A percentile compares a stretch with the other conserved stretches of the same genome.
These are phyloP conservation scores for Plectosphaerella plurivora DNA, from an alignment of 2,329 filamentous ascomycete species.

Conservation along the genomic window DNA sequence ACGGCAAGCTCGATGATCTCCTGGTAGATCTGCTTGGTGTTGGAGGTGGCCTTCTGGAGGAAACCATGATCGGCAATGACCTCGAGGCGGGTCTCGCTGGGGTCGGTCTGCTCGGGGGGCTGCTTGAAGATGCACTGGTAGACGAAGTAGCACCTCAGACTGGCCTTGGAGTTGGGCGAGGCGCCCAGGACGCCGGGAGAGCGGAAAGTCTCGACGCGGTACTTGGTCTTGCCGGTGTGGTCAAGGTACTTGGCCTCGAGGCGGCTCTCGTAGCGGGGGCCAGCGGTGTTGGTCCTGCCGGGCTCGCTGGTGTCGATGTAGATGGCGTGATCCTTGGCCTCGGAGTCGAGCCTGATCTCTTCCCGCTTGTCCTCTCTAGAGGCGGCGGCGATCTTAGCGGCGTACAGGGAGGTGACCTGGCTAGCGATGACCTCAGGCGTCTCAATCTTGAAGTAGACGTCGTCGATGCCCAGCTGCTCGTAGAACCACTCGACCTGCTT, in stretches of 20 bases:
- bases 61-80: slow-evolving; percentile 91
- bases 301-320: slow-evolving; percentile 98
- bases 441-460: slow-evolving; percentile 96
- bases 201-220: slow-evolving; percentile 95
- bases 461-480: slow-evolving; percentile 93
- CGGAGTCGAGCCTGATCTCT: slow-evolving; percentile 94
- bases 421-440: slow-evolving; percentile 80
- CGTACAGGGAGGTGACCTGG: slow-evolving; percentile 94
- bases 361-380: slow-evolving; percentile 90
- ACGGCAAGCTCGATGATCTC: slow-evolving; percentile 87
- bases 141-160: slow-evolving; percentile 95
- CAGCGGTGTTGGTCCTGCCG: slow-evolving; percentile 68
- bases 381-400: slow-evolving; percentile 91
- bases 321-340: slow-evolving; percentile 89
- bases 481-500: slow-evolving; percentile 95
- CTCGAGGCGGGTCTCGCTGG: slow-evolving; percentile 82
- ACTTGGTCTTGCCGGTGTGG: slow-evolving; percentile 66
- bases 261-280: slow-evolving; percentile 88
- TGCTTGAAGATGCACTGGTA: slow-evolving; percentile 93
- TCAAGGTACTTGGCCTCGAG: slow-evolving; percentile 96
- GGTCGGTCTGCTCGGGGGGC: slow-evolving; percentile 61
- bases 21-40: slow-evolving; percentile 94
- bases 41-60: slow-evolving; percentile 89
- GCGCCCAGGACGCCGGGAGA: slow-evolving; percentile 76
- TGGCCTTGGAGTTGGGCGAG: slow-evolving; percentile 65